Percentiles rank a stretch among this genome's conserved stretches.
Evolutionary conservation across 2,329 filamentous ascomycete species (phyloP).

Genomic region (Cladophialophora bantiana): DNA sequence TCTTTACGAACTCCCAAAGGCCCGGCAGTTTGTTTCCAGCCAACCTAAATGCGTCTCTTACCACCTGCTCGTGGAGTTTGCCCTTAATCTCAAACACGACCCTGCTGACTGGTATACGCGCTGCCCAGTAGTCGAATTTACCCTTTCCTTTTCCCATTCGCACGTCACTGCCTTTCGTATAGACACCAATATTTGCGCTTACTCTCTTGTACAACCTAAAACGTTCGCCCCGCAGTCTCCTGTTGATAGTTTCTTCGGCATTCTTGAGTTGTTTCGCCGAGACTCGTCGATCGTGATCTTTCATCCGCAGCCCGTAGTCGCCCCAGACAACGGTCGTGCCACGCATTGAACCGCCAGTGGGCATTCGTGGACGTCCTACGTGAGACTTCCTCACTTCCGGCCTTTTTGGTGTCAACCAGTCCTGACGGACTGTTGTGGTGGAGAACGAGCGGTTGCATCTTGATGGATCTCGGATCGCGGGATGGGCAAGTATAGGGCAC

Average conservation of each 20-base stretch:
- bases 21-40: slow-evolving; percentile 93
- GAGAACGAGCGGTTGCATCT: slow-evolving; percentile 69
- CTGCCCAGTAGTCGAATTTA: slow-evolving; percentile 95
- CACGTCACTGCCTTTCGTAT: slow-evolving; percentile 92
- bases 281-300: slow-evolving; percentile 89
- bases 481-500: slow-evolving; percentile 37
- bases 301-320: slow-evolving; percentile 92
- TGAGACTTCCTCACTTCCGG: slow-evolving; percentile 85
- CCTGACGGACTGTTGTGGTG: slow-evolving; percentile 66
- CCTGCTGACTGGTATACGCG: slow-evolving; percentile 86
- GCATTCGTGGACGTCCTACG: slow-evolving; percentile 85
- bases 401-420: slow-evolving; percentile 83
- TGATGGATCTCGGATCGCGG: slow-evolving; percentile 53
- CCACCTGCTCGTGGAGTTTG: slow-evolving; percentile 91
- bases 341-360: slow-evolving; percentile 87
- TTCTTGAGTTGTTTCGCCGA: slow-evolving; percentile 85
- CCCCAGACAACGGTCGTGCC: slow-evolving; percentile 97
- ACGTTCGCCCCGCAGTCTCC: slow-evolving; percentile 84
- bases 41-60: slow-evolving; percentile 88
- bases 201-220: slow-evolving; percentile 93
- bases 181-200: slow-evolving; percentile 91
- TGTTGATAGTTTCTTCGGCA: slow-evolving; percentile 92
- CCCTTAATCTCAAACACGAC: slow-evolving; percentile 93
- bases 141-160: slow-evolving; percentile 99
- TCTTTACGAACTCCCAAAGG: slow-evolving; percentile 89